phyloP scores from a whole-genome alignment of 345 rosid genomes.

The Anacardium occidentale region DNA sequence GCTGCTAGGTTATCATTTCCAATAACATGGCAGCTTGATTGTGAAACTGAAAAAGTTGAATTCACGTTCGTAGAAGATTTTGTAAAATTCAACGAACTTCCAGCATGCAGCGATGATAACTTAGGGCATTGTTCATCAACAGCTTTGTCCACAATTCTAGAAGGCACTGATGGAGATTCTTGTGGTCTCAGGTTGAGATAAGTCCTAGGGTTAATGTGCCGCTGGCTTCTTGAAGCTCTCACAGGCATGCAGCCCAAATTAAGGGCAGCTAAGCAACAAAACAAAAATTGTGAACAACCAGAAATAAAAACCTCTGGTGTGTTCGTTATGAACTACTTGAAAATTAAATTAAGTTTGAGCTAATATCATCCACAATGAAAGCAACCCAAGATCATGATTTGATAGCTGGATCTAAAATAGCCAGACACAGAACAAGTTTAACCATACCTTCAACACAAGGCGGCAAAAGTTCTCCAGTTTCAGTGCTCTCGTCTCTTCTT shows the following conservation, averaged over 20 bases:
- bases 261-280: slow-evolving; percentile 69
- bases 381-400: slow-evolving; percentile 11
- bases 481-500: slow-evolving; percentile 79
- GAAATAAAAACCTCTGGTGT: background rate
- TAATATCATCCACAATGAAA: slow-evolving; percentile 13
- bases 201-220: slow-evolving; percentile 77
- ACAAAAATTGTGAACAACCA: slow-evolving; percentile 4
- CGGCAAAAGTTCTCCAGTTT: slow-evolving; percentile 84
- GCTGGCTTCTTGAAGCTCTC: slow-evolving; percentile 95
- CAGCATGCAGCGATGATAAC: slow-evolving; percentile 28
- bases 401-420: slow-evolving; percentile 20
- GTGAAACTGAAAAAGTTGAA: slow-evolving; percentile 25
- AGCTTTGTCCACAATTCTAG: slow-evolving; percentile 31
- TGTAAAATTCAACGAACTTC: slow-evolving; percentile 30
- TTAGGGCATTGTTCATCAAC: slow-evolving; percentile 39
- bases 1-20: slow-evolving; percentile 35
- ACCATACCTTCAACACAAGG: slow-evolving; percentile 94
- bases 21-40: slow-evolving; percentile 23
- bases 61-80: slow-evolving; percentile 27
- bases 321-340: background rate
- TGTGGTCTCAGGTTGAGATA: slow-evolving; percentile 70
- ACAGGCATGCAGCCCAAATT: slow-evolving; percentile 89
- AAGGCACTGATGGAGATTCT: slow-evolving; percentile 44
- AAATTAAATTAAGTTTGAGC: slow-evolving; percentile 7
- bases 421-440: background rate